phyloP scores from a whole-genome alignment of 148 eudicot genomes.

The Spergularia bocconei region DNA sequence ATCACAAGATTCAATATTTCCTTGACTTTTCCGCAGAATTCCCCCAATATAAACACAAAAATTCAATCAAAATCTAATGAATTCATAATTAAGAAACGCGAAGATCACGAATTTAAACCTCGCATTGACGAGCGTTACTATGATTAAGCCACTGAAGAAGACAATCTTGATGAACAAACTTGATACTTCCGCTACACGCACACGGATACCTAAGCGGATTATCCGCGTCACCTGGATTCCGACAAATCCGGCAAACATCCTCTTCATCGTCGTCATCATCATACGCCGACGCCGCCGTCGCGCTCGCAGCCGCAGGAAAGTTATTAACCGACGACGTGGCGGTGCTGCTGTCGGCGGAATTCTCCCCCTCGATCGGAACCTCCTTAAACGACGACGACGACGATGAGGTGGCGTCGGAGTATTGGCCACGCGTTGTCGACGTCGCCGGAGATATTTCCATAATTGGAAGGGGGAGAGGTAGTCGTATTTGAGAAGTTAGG shows the following conservation, averaged over 20 bases:
- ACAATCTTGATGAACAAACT: slow-evolving; percentile 92
- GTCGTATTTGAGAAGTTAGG: slow-evolving; percentile 1
- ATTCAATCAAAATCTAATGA: background rate
- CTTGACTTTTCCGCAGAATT: background rate
- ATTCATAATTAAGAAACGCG: background rate
- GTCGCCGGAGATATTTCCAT: slow-evolving; percentile 50
- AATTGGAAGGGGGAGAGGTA: background rate
- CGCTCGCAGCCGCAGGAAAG: background rate
- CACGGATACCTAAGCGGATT: slow-evolving; percentile 85
- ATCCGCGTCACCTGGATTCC: slow-evolving; percentile 78
- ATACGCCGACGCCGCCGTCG: slow-evolving; percentile 13
- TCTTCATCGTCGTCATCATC: slow-evolving; percentile 77
- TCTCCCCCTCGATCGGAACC: slow-evolving; percentile 22
- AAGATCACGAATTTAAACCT: slow-evolving; percentile 41
- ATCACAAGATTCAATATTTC: background rate
- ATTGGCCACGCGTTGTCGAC: slow-evolving; percentile 19
- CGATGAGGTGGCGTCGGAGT: slow-evolving; percentile 22
- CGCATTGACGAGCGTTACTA: slow-evolving; percentile 92
- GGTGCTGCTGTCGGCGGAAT: background rate
- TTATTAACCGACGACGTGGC: background rate
- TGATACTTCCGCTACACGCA: slow-evolving; percentile 92
- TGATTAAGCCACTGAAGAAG: slow-evolving; percentile 98
- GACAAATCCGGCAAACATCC: slow-evolving; percentile 86
- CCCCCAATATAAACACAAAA: background rate
- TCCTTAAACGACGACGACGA: slow-evolving; percentile 27